These are phyloP conservation scores for Myriosclerotinia scirpicola DNA, from an alignment of 2,329 filamentous ascomycete genomes.

Conservation along the genomic window DNA sequence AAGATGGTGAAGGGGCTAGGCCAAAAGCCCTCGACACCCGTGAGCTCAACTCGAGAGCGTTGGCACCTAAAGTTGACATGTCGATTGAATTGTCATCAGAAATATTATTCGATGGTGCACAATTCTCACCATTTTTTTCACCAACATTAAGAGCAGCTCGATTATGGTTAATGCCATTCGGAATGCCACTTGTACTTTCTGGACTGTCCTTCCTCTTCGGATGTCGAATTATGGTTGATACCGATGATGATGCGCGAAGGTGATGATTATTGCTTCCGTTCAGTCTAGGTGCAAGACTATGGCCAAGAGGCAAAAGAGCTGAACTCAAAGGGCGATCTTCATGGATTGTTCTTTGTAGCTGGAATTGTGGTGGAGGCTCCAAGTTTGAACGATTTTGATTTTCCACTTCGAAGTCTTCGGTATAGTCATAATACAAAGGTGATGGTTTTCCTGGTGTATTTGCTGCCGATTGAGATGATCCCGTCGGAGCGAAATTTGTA, in stretches of 20 bases:
- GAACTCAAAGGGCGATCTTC: conserved; percentile 36
- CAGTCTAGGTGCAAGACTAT: conserved; percentile 13
- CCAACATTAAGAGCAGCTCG: neutral
- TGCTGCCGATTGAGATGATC: conserved; percentile 31
- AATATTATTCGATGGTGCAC: neutral
- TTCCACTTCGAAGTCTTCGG: conserved; percentile 40
- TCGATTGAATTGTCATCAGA: conserved; percentile 24
- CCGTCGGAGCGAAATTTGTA: conserved; percentile 31
- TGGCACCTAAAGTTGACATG: conserved; percentile 30
- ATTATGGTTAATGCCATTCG: neutral
- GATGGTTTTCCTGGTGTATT: conserved; percentile 38
- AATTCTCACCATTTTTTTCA: neutral
- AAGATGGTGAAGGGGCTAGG: conserved; percentile 26
- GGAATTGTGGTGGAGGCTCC: conserved; percentile 36
- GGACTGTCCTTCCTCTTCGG: conserved; percentile 12
- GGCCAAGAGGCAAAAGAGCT: conserved; percentile 24
- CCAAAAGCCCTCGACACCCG: conserved; percentile 37
- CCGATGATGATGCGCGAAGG: conserved; percentile 28
- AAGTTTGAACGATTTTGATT: conserved; percentile 26
- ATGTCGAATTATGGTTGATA: conserved; percentile 25
- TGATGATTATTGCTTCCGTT: conserved; percentile 23
- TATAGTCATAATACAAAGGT: conserved; percentile 42
- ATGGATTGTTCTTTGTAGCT: conserved; percentile 37
- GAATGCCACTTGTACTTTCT: neutral
- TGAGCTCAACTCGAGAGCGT: conserved; percentile 32